phyloP scores from a whole-genome alignment of 1,284 basidiomycete species.

The Ustilago sp. region DNA sequence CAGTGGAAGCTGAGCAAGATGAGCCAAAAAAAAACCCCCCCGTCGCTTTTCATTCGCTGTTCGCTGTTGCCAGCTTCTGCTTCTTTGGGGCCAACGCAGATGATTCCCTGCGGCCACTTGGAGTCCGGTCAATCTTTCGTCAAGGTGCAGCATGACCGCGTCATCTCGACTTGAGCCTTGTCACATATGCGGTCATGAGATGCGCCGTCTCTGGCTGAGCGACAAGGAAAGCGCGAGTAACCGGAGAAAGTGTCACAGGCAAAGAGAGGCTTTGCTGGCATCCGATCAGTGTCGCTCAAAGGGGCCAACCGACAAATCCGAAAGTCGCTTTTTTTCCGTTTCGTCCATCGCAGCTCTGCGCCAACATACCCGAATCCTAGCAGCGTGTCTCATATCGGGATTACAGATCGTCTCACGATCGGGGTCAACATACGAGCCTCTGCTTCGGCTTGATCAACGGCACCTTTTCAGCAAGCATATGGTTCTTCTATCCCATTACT shows the following conservation, averaged over 20 bases:
- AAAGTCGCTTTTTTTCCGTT: conserved; percentile 27
- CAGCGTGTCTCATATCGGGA: not conserved
- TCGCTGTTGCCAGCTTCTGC: not conserved
- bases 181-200: conserved; percentile 1
- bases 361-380: not conserved
- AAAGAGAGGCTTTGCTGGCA: conserved; percentile 1
- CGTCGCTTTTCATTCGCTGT: conserved; percentile 8
- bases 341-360: conserved; percentile 12
- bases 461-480: not conserved
- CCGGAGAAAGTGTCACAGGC: not conserved
- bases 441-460: not conserved
- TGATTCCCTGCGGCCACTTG: not conserved
- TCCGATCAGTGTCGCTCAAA: conserved; percentile 1
- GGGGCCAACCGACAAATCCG: conserved; percentile 36
- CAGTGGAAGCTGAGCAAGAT: conserved; percentile 3
- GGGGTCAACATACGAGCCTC: not conserved
- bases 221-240: not conserved
- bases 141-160: not conserved
- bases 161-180: not conserved
- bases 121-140: conserved; percentile 5
- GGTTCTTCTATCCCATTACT: not conserved
- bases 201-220: not conserved
- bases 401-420: not conserved
- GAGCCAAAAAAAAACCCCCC: not conserved
- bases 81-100: not conserved